A percentile compares a stretch with the other conserved stretches of the same genome.
Conservation (phyloP, 2,329 filamentous ascomycete genomes). For the Diaporthe sp. region DNA sequence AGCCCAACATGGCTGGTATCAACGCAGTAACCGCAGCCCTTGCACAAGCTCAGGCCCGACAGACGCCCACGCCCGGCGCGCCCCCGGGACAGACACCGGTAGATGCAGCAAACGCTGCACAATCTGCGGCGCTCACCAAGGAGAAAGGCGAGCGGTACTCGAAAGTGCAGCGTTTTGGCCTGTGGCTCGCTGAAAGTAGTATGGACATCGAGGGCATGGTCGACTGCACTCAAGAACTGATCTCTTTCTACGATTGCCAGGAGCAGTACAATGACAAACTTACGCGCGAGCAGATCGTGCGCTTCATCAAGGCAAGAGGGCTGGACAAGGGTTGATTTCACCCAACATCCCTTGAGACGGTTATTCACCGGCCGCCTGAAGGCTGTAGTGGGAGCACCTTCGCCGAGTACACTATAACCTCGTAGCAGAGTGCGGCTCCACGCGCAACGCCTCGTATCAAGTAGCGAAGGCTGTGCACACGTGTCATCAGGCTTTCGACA, state of each 20-base stretch:
- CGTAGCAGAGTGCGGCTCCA: neutral
- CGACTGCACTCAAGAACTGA: conserved; percentile 91
- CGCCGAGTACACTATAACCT: neutral
- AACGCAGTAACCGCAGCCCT: conserved; percentile 64
- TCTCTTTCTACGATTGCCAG: conserved; percentile 85
- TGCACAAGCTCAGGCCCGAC: conserved; percentile 58
- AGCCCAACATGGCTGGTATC: conserved; percentile 53
- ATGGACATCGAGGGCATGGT: conserved; percentile 88
- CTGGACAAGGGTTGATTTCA: conserved; percentile 59
- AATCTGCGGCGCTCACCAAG: conserved; percentile 49
- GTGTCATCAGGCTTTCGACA: neutral
- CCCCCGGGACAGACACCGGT: conserved; percentile 37
- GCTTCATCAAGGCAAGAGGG: conserved; percentile 70
- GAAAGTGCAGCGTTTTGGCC: conserved; percentile 75
- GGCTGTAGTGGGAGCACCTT: neutral
- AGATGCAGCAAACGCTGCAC: conserved; percentile 34
- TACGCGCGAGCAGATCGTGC: conserved; percentile 69
- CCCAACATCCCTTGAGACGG: neutral
- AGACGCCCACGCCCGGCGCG: conserved; percentile 41
- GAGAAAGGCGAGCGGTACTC: conserved; percentile 69
- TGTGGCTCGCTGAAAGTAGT: conserved; percentile 88
- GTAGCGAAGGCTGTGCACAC: neutral
- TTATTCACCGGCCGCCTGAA: neutral
- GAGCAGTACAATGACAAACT: conserved; percentile 73
- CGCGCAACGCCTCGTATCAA: neutral